Conservation (phyloP, 2,329 filamentous ascomycete species). For the Fonsecaea pugnacius region DNA sequence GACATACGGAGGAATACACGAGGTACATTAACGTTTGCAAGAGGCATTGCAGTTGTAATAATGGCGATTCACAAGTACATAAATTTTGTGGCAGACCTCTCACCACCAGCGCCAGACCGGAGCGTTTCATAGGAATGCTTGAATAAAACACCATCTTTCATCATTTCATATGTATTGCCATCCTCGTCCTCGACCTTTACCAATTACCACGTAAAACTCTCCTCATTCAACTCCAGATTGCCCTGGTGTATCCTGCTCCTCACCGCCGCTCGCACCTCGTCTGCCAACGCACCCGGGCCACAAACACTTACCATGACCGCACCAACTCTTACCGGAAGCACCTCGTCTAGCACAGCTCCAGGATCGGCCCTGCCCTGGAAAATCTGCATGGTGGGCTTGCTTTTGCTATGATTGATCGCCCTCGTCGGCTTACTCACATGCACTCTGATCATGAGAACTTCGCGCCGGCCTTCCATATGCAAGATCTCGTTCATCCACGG, state of each 20-base stretch:
- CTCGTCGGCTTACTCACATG: constrained; percentile 66
- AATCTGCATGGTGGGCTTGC: constrained; percentile 65
- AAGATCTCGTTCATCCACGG: constrained; percentile 70
- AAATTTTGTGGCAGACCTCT: background rate
- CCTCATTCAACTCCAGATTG: constrained; percentile 66
- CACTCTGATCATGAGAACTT: constrained; percentile 64
- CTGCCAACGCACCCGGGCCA: constrained; percentile 66
- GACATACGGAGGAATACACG: background rate
- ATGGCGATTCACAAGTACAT: background rate
- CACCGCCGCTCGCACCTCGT: constrained; percentile 62
- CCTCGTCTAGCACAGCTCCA: constrained; percentile 60
- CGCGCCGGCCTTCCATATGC: constrained; percentile 61
- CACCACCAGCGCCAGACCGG: background rate
- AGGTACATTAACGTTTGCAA: background rate
- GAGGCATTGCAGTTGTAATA: background rate
- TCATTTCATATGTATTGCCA: background rate
- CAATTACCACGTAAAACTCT: constrained; percentile 66
- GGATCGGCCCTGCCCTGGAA: constrained; percentile 63
- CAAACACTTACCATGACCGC: constrained; percentile 67
- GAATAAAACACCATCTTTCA: background rate
- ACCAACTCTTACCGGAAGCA: constrained; percentile 60
- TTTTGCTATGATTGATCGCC: constrained; percentile 55
- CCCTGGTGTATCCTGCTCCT: constrained; percentile 57
- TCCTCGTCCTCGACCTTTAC: background rate
- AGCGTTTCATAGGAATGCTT: background rate